Conservation (phyloP, 352 stramenopile species). For the Phytophthora multivora region DNA sequence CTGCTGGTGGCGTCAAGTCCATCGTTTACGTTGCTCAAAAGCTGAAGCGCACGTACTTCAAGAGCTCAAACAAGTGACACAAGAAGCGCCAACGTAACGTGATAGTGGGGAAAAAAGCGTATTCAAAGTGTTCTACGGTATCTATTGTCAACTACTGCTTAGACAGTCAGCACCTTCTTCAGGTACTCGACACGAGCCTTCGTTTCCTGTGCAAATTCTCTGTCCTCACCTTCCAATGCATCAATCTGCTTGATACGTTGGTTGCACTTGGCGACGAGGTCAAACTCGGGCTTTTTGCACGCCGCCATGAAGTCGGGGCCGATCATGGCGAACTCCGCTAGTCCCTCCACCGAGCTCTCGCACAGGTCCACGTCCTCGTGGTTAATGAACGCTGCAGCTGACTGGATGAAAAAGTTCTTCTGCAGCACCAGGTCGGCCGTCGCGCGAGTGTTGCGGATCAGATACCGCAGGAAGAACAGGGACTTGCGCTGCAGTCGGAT, state of each 20-base stretch:
- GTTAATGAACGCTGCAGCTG: conserved; percentile 52
- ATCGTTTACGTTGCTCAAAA: conserved; percentile 85
- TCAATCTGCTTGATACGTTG: conserved; percentile 70
- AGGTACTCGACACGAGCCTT: conserved; percentile 60
- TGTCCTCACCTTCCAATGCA: conserved; percentile 65
- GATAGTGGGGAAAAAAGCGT: conserved; percentile 14
- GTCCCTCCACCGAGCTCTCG: conserved; percentile 72
- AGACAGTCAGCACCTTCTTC: conserved; percentile 42
- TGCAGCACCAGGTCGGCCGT: conserved; percentile 59
- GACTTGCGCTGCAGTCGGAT: conserved; percentile 81
- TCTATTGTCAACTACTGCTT: conserved; percentile 12
- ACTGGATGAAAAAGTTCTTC: conserved; percentile 50
- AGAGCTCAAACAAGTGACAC: conserved; percentile 24
- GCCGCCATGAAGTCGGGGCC: conserved; percentile 61
- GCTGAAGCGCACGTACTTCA: conserved; percentile 86
- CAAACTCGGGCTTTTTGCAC: conserved; percentile 57
- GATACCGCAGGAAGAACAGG: conserved; percentile 84
- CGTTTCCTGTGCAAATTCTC: conserved; percentile 72
- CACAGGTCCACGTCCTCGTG: conserved; percentile 82
- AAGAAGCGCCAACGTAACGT: background rate
- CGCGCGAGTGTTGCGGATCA: conserved; percentile 62
- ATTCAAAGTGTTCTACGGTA: conserved; percentile 37
- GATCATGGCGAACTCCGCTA: conserved; percentile 71
- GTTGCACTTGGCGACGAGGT: conserved; percentile 49
- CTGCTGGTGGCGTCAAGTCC: conserved; percentile 79